Evolutionary conservation across 2,329 filamentous ascomycete genomes (phyloP).

Genomic region (Xylariomycetidae sp.): DNA sequence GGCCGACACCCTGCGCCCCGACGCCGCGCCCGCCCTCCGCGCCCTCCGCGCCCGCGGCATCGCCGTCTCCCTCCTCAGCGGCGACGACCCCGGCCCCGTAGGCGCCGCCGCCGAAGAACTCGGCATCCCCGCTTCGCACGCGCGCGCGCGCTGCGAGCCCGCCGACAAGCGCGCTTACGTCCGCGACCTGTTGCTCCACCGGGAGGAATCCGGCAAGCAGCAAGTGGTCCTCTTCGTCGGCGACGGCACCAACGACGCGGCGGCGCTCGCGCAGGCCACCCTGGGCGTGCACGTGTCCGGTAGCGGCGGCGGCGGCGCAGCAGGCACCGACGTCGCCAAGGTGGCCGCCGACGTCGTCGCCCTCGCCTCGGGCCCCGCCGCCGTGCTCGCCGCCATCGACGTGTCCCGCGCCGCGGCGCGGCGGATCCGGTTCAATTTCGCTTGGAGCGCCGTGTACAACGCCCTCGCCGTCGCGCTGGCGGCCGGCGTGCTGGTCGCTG

Average conservation of each 20-base stretch:
- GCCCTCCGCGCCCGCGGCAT: slow-evolving; percentile 33
- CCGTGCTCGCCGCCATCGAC: slow-evolving; percentile 53
- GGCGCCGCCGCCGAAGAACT: slow-evolving; percentile 32
- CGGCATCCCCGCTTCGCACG: slow-evolving; percentile 30
- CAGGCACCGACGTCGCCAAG: slow-evolving; percentile 57
- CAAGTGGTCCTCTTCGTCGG: slow-evolving; percentile 61
- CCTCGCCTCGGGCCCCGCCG: slow-evolving; percentile 47
- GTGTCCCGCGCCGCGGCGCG: slow-evolving; percentile 38
- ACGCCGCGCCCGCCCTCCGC: slow-evolving; percentile 30
- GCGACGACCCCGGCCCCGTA: slow-evolving; percentile 48
- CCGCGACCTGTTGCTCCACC: slow-evolving; percentile 25
- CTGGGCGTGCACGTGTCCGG: slow-evolving; percentile 67
- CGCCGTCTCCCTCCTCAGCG: slow-evolving; percentile 42
- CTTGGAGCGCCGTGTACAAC: slow-evolving; percentile 67
- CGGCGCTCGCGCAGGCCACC: slow-evolving; percentile 63
- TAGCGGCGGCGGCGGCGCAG: no score
- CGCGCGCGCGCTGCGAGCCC: slow-evolving; percentile 37
- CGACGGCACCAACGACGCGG: slow-evolving; percentile 75
- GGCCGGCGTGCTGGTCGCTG: slow-evolving; percentile 56
- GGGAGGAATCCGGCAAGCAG: slow-evolving; percentile 3
- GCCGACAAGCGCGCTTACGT: slow-evolving; percentile 42
- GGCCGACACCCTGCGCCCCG: slow-evolving; percentile 38
- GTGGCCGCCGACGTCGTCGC: slow-evolving; percentile 65
- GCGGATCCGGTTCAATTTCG: slow-evolving; percentile 62
- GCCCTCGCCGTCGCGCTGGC: slow-evolving; percentile 60